These are phyloP conservation scores for Tulasnella sp. DNA, from an alignment of 768 basidiomycete genomes.

Conservation along the genomic window DNA sequence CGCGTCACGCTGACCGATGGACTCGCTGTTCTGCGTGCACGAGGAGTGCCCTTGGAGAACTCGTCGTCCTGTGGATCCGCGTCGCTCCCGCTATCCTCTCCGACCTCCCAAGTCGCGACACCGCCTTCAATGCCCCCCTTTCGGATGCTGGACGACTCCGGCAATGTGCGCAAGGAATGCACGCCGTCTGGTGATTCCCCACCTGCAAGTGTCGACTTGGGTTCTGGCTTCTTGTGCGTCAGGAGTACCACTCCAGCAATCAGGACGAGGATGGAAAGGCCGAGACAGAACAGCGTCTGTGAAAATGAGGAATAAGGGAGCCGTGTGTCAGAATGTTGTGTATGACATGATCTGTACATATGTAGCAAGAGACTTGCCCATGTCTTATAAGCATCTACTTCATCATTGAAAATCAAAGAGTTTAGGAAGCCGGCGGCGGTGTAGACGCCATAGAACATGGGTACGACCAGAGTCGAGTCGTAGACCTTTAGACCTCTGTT, in stretches of 20 bases:
- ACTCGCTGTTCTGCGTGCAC: not conserved
- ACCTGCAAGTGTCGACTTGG: conserved; percentile 27
- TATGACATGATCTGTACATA: not conserved
- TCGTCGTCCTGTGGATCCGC: conserved; percentile 28
- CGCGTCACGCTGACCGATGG: conserved; percentile 13
- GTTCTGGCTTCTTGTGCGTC: conserved; percentile 82
- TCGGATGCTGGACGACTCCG: conserved; percentile 12
- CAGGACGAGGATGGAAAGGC: conserved; percentile 74
- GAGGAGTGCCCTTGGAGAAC: conserved; percentile 6
- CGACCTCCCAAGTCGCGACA: conserved; percentile 51
- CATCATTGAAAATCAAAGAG: conserved; percentile 67
- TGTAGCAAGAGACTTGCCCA: conserved; percentile 41
- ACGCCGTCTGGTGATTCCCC: conserved; percentile 24
- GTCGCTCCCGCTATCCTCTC: conserved; percentile 62
- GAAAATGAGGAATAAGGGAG: not conserved
- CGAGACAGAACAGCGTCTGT: conserved; percentile 63
- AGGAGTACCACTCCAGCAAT: conserved; percentile 88
- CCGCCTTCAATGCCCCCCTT: conserved; percentile 4
- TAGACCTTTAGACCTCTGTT: conserved; percentile 85
- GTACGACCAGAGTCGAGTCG: conserved; percentile 84
- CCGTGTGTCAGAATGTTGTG: not conserved
- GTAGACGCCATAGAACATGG: conserved; percentile 90
- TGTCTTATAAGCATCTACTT: conserved; percentile 72
- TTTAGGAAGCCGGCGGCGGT: conserved; percentile 69
- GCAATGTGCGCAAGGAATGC: conserved; percentile 24